phyloP scores from a whole-genome alignment of 176 grass and related monocot species.

The Chrysopogon serrulatus region DNA sequence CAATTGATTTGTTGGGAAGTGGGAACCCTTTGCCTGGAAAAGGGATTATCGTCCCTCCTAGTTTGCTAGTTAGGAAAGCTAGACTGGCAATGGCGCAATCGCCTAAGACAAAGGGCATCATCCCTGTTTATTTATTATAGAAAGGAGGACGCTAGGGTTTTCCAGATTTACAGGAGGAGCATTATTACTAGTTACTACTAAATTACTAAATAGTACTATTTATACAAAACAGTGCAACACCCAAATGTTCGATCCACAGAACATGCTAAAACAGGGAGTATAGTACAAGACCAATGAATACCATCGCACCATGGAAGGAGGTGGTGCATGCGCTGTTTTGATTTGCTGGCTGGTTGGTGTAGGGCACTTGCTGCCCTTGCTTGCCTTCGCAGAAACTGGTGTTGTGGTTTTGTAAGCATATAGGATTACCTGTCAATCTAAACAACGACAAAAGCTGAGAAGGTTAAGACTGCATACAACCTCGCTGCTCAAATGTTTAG shows the following conservation, averaged over 20 bases:
- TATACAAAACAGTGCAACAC: neutral
- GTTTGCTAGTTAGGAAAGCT: neutral
- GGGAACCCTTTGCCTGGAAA: neutral
- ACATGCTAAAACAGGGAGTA: neutral
- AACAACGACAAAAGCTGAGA: neutral
- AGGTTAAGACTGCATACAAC: constrained; percentile 3
- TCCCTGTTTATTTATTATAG: neutral
- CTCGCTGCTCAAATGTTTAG: neutral
- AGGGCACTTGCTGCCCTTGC: constrained; percentile 16
- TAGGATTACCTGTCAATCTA: constrained; percentile 49
- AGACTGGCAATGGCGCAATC: neutral
- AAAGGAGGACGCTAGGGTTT: neutral
- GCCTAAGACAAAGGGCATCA: neutral
- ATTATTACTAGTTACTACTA: neutral
- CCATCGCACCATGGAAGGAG: constrained; percentile 31
- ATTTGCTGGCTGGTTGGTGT: constrained; percentile 26
- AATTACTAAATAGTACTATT: neutral
- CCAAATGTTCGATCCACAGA: neutral
- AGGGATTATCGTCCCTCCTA: neutral
- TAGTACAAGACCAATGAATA: constrained; percentile 9
- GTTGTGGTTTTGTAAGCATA: neutral
- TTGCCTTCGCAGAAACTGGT: neutral
- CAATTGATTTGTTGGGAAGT: neutral
- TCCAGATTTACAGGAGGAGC: neutral
- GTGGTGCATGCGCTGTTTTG: constrained; percentile 24